Evolutionary conservation across 2,329 filamentous ascomycete species (phyloP).

Genomic region (Aspergillus spinulosporus): DNA sequence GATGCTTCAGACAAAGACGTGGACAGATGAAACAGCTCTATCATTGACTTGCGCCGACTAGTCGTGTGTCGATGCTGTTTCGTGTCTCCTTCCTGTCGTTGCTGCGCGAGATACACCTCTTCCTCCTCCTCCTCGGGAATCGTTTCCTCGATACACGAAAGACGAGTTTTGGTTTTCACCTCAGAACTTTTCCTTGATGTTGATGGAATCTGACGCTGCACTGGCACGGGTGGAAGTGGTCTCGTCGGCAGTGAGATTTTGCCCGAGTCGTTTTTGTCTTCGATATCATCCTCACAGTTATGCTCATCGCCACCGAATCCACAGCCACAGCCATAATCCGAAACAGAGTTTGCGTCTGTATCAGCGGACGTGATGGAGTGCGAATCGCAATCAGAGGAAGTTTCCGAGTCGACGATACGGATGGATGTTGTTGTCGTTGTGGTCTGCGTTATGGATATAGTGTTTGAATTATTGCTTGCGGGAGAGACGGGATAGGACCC

Average conservation of each 20-base stretch:
- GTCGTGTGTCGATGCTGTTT: conserved; percentile 13
- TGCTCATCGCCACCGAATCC: neutral
- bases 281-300: neutral
- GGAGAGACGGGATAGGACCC: neutral
- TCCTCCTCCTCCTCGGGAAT: conserved; percentile 23
- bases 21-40: conserved; percentile 24
- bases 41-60: conserved; percentile 24
- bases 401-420: conserved; percentile 21
- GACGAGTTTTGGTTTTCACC: conserved; percentile 18
- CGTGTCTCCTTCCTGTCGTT: neutral
- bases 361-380: neutral
- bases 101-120: conserved; percentile 8
- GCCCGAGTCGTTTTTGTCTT: neutral
- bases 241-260: neutral
- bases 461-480: neutral
- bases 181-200: conserved; percentile 15
- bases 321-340: conserved; percentile 5
- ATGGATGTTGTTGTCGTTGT: conserved; percentile 8
- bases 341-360: neutral
- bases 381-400: conserved; percentile 5
- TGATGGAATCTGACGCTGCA: neutral
- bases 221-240: conserved; percentile 3
- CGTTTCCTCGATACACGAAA: conserved; percentile 20
- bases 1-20: neutral
- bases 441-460: neutral